Percentiles rank a stretch among this genome's conserved stretches.
Conservation (phyloP, 768 basidiomycete species). For the Imleria badia region DNA sequence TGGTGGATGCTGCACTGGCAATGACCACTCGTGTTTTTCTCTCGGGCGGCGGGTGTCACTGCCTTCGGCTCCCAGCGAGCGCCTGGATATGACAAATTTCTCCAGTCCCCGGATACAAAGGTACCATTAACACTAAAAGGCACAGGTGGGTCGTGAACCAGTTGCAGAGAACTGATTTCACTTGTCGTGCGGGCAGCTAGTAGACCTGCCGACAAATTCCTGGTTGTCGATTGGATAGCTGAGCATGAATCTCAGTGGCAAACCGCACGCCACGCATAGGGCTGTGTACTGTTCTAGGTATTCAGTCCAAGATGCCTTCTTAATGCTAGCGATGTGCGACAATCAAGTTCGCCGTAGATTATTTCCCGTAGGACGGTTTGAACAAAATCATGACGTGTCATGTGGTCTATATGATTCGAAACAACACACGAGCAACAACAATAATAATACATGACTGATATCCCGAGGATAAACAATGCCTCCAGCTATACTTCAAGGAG, state of each 20-base stretch:
- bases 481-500: constrained; percentile 38
- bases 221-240: constrained; percentile 4
- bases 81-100: no score
- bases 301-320: no score
- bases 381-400: background rate
- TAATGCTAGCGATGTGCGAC: no score
- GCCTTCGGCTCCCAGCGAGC: background rate
- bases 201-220: constrained; percentile 2
- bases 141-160: no score
- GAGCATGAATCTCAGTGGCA: background rate
- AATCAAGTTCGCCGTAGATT: background rate
- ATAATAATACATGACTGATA: background rate
- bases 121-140: no score
- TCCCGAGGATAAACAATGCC: background rate
- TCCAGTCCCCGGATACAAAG: no score
- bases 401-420: background rate
- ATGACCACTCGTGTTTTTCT: no score
- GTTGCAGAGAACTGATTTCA: background rate
- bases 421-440: background rate
- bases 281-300: background rate
- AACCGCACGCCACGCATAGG: background rate
- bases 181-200: background rate
- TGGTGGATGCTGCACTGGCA: no score
- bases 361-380: background rate
- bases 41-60: no score